These are phyloP conservation scores for Phaeosphaeriaceae sp. DNA, from an alignment of 2,329 filamentous ascomycete genomes.

Conservation along the genomic window DNA sequence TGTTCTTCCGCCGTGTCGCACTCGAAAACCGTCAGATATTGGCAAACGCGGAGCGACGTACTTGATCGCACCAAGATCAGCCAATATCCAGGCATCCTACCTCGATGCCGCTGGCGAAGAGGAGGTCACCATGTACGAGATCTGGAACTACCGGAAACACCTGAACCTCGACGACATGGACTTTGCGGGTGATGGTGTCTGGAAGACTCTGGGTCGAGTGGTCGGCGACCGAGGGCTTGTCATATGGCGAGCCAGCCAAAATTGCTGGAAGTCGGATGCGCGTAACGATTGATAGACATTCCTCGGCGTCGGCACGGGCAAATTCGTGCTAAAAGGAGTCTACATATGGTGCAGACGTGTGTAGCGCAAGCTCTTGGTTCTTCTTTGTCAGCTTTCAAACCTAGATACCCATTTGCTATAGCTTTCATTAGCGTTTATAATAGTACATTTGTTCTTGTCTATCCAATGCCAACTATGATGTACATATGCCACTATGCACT, in stretches of 20 bases:
- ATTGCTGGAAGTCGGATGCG: conserved; percentile 38
- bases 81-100: conserved; percentile 71
- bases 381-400: background rate
- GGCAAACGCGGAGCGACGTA: conserved; percentile 61
- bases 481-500: background rate
- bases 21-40: conserved; percentile 30
- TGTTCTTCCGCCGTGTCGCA: conserved; percentile 59
- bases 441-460: background rate
- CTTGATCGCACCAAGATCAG: conserved; percentile 75
- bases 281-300: background rate
- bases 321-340: background rate
- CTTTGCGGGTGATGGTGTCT: conserved; percentile 77
- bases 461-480: background rate
- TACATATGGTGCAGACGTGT: background rate
- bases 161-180: conserved; percentile 82
- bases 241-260: conserved; percentile 52
- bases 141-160: conserved; percentile 73
- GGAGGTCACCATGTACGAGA: conserved; percentile 69
- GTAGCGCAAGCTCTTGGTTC: conserved; percentile 2
- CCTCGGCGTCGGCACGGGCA: background rate
- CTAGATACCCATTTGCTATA: conserved; percentile 3
- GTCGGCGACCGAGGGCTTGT: conserved; percentile 58
- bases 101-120: conserved; percentile 16
- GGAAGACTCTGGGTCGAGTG: conserved; percentile 72
- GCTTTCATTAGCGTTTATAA: background rate